Conservation (phyloP, 306 rosid species). For the Cucumis hystrix region DNA sequence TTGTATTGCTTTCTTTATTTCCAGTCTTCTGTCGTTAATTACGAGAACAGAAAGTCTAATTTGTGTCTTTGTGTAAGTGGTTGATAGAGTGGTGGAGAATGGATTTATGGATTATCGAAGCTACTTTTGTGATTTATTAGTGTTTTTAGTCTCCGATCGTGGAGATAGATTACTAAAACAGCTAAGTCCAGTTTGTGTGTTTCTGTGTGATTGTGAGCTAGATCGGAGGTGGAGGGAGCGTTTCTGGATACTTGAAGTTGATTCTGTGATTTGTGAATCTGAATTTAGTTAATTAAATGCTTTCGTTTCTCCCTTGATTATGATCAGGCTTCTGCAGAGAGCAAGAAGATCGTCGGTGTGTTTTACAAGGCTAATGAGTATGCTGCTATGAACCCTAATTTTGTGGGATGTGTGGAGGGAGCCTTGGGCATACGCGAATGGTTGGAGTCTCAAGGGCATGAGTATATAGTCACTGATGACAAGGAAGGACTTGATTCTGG, state of each 20-base stretch:
- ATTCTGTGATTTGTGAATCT: background rate
- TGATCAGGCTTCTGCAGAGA: slow-evolving; percentile 59
- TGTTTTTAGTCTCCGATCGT: background rate
- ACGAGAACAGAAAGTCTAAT: background rate
- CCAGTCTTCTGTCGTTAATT: background rate
- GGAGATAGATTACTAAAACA: background rate
- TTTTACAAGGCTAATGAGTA: slow-evolving; percentile 84
- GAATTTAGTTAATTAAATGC: background rate
- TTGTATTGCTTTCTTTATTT: background rate
- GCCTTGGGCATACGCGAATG: slow-evolving; percentile 80
- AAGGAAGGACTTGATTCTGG: slow-evolving; percentile 81
- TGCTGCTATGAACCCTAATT: slow-evolving; percentile 71
- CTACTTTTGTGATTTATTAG: background rate
- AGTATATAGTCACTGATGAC: slow-evolving; percentile 87
- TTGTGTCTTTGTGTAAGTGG: background rate
- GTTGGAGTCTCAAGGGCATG: slow-evolving; percentile 89
- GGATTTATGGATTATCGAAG: background rate
- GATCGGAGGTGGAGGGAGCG: background rate
- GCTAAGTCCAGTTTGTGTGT: background rate
- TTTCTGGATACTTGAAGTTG: background rate
- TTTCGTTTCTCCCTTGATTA: background rate
- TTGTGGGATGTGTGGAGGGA: slow-evolving; percentile 81
- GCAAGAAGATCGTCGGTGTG: slow-evolving; percentile 91
- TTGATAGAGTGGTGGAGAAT: background rate
- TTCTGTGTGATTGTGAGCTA: background rate